These are phyloP conservation scores for Cardamine resedifolia DNA, from an alignment of 345 rosid species.

Conservation along the genomic window DNA sequence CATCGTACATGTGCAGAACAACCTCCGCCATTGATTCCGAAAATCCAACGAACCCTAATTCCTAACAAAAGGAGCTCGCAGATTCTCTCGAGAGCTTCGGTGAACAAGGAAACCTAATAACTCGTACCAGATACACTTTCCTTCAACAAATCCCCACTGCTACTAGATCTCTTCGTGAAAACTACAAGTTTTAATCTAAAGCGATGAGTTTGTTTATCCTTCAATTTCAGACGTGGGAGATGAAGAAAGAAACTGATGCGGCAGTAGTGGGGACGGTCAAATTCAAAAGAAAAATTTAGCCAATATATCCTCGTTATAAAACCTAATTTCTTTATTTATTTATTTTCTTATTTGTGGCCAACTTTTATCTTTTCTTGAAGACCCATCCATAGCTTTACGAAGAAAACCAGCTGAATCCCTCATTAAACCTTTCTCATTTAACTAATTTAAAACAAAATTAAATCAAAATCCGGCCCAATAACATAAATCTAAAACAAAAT, in stretches of 20 bases:
- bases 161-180: background rate
- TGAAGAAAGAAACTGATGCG: constrained; percentile 1
- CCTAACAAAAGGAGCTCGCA: background rate
- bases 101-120: background rate
- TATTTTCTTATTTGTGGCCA: too few relatives aligned
- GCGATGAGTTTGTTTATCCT: constrained; percentile 4
- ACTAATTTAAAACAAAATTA: too few relatives aligned
- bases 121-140: constrained; percentile 14
- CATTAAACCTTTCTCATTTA: too few relatives aligned
- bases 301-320: too few relatives aligned
- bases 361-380: too few relatives aligned
- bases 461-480: too few relatives aligned
- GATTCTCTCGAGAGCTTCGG: constrained; percentile 13
- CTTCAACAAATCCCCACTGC: background rate
- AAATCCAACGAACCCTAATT: constrained; percentile 47
- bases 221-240: constrained; percentile 30
- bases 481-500: too few relatives aligned
- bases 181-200: constrained; percentile 12
- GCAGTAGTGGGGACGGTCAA: background rate
- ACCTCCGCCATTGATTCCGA: constrained; percentile 65
- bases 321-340: too few relatives aligned
- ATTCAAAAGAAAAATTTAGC: too few relatives aligned
- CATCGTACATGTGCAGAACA: constrained; percentile 82
- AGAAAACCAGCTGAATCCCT: too few relatives aligned
- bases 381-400: too few relatives aligned